Evolutionary conservation across 768 basidiomycete species (phyloP).

Genomic region (Chalciporus sphaerocephalus): DNA sequence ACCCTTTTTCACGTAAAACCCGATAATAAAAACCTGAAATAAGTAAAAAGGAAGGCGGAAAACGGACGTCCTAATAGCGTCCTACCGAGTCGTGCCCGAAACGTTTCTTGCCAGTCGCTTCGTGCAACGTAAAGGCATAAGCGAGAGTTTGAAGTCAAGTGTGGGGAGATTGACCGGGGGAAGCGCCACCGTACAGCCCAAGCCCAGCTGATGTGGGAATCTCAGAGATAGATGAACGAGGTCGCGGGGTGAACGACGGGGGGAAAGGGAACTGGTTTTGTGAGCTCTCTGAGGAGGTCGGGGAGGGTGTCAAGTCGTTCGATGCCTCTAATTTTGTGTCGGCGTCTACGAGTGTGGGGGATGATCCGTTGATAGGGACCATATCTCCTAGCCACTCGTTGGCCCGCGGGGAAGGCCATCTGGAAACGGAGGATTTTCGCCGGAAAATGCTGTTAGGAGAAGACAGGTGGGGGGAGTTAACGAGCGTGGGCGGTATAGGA

Average conservation of each 20-base stretch:
- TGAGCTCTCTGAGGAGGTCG: slow-evolving; percentile 23
- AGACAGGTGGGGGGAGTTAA: slow-evolving; percentile 50
- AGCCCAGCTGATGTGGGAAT: slow-evolving; percentile 11
- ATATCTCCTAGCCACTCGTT: slow-evolving; percentile 65
- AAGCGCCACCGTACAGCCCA: slow-evolving; percentile 6
- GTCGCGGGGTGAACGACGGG: slow-evolving; percentile 22
- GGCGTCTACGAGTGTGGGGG: neutral
- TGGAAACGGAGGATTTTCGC: slow-evolving; percentile 31
- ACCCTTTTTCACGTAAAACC: slow-evolving; percentile 13
- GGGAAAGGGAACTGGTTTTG: slow-evolving; percentile 7
- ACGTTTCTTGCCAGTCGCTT: slow-evolving; percentile 16
- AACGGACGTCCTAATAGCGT: slow-evolving; percentile 1
- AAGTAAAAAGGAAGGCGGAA: slow-evolving; percentile 4
- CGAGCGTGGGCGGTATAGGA: slow-evolving; percentile 59
- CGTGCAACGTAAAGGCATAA: slow-evolving; percentile 22
- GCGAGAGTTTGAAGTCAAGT: slow-evolving; percentile 6
- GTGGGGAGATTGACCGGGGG: slow-evolving; percentile 14
- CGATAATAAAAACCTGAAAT: slow-evolving; percentile 15
- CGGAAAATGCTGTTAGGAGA: slow-evolving; percentile 49
- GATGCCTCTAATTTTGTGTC: slow-evolving; percentile 18
- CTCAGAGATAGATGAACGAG: slow-evolving; percentile 20
- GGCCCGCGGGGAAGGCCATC: slow-evolving; percentile 45
- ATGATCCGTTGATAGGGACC: slow-evolving; percentile 36
- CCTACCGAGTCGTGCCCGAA: slow-evolving; percentile 26
- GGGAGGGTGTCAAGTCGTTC: slow-evolving; percentile 12